Evolutionary conservation across 257 asterid species (phyloP).

Genomic region (Capsicum baccatum): DNA sequence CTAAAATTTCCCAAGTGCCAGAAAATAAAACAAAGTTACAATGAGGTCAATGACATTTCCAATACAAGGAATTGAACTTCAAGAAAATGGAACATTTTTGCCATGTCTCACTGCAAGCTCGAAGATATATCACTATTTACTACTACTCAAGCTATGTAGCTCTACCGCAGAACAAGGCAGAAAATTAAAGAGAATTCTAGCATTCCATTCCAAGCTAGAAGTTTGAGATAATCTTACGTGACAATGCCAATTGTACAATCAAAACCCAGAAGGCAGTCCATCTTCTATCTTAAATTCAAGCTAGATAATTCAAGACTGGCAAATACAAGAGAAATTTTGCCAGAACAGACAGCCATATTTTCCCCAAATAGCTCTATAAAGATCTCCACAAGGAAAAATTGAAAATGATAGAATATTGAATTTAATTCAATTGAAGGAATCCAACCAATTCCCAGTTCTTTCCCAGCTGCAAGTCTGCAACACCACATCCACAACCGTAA

Average conservation of each 20-base stretch:
- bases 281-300: background rate
- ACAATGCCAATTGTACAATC: background rate
- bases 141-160: conserved; percentile 1
- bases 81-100: background rate
- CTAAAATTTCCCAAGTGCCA: background rate
- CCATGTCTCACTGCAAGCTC: background rate
- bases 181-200: background rate
- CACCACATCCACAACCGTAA: background rate
- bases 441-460: background rate
- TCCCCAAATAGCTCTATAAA: background rate
- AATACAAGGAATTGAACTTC: background rate
- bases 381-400: background rate
- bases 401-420: background rate
- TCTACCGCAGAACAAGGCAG: background rate
- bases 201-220: background rate
- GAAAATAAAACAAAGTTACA: background rate
- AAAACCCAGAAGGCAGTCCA: background rate
- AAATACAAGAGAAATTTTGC: background rate
- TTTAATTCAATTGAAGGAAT: background rate
- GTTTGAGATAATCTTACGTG: background rate
- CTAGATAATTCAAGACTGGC: background rate
- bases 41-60: background rate
- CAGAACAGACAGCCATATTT: background rate
- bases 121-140: background rate
- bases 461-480: background rate